Conservation (phyloP, 1,284 basidiomycete species). For the Phylloporus gajari region DNA sequence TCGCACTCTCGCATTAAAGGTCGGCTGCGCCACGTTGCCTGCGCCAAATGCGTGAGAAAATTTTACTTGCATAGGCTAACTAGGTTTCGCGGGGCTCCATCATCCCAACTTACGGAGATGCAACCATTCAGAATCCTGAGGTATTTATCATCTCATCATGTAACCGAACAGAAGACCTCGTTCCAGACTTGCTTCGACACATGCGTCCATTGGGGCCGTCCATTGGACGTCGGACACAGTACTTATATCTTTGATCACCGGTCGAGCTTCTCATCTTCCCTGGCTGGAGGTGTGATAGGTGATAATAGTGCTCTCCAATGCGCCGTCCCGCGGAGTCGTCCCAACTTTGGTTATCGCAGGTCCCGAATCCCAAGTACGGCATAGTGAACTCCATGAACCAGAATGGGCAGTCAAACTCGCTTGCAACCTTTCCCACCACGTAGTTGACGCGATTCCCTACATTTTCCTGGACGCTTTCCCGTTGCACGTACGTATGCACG, state of each 20-base stretch:
- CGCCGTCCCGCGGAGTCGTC: neutral
- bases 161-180: neutral
- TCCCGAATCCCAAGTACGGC: neutral
- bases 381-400: too few species aligned
- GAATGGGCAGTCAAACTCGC: neutral
- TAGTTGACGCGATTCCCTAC: too few species aligned
- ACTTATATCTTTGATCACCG: neutral
- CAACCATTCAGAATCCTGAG: neutral
- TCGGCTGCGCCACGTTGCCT: neutral
- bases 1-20: neutral
- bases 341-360: conserved; percentile 2
- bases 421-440: neutral
- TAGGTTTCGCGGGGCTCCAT: neutral
- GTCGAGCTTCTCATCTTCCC: conserved; percentile 1
- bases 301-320: neutral
- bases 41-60: conserved; percentile 29
- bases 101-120: neutral
- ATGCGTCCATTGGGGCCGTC: neutral
- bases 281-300: neutral
- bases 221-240: neutral
- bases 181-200: neutral
- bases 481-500: neutral
- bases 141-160: neutral
- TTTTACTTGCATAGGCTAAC: conserved; percentile 6
- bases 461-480: neutral